Percentiles rank a stretch among this genome's conserved stretches.
These are phyloP conservation scores for Puya raimondii DNA, from an alignment of 176 grass and related monocot genomes.

Conservation along the genomic window DNA sequence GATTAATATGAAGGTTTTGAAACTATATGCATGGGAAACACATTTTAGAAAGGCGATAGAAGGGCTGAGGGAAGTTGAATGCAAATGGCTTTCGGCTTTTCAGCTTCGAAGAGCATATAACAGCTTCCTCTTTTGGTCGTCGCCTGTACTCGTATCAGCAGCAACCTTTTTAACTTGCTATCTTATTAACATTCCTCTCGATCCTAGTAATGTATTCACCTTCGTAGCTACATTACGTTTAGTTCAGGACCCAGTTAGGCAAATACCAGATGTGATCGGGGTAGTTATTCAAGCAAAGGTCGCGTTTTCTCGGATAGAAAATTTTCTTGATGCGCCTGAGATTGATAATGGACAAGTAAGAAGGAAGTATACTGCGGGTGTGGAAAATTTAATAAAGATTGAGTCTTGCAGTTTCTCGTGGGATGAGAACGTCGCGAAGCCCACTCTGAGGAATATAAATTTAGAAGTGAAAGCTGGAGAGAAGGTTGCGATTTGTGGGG, in stretches of 20 bases:
- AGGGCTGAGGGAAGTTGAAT: conserved; percentile 60
- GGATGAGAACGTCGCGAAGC: conserved; percentile 47
- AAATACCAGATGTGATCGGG: conserved; percentile 77
- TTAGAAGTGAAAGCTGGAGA: conserved; percentile 50
- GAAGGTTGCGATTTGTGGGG: conserved; percentile 88
- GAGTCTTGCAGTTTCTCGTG: conserved; percentile 70
- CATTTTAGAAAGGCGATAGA: conserved; percentile 84
- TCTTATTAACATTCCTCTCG: conserved; percentile 55
- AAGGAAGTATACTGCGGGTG: conserved; percentile 13
- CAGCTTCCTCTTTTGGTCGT: conserved; percentile 75
- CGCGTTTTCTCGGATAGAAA: conserved; percentile 61
- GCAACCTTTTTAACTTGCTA: conserved; percentile 80
- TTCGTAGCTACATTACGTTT: conserved; percentile 77
- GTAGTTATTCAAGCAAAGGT: conserved; percentile 84
- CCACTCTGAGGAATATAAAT: conserved; percentile 62
- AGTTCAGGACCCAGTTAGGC: conserved; percentile 68
- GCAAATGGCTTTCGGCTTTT: conserved; percentile 69
- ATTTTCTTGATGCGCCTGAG: conserved; percentile 79
- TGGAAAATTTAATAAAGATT: conserved; percentile 37
- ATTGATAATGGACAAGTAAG: conserved; percentile 31
- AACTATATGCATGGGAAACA: conserved; percentile 89
- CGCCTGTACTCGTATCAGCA: conserved; percentile 83
- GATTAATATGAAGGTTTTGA: conserved; percentile 75
- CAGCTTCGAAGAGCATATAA: conserved; percentile 83
- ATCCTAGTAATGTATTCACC: conserved; percentile 80